phyloP scores from a whole-genome alignment of 495 filamentous ascomycete species.

The Peziza echinospora region DNA sequence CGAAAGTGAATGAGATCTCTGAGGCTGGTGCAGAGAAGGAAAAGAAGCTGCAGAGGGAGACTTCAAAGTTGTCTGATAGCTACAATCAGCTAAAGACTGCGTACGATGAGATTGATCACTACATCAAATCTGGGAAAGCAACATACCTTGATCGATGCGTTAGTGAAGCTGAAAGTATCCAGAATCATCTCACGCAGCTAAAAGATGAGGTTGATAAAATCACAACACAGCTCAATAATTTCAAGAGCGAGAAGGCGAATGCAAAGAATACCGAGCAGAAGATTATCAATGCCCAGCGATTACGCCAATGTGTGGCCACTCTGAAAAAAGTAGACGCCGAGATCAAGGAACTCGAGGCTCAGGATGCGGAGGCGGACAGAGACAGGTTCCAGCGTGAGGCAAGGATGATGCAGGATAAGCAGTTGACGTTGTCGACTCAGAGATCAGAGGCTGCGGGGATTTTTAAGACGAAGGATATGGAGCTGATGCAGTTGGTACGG shows the following conservation, averaged over 20 bases:
- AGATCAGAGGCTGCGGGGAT: constrained; percentile 43
- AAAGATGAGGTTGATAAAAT: constrained; percentile 41
- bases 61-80: constrained; percentile 46
- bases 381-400: constrained; percentile 51
- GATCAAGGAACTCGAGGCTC: constrained; percentile 52
- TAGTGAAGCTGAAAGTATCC: constrained; percentile 33
- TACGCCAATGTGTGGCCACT: constrained; percentile 47
- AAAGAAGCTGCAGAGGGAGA: constrained; percentile 47
- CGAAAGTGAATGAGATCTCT: constrained; percentile 50
- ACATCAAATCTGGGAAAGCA: constrained; percentile 54
- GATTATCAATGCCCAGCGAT: constrained; percentile 70
- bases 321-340: constrained; percentile 43
- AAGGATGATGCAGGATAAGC: constrained; percentile 33
- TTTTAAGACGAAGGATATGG: constrained; percentile 62
- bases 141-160: constrained; percentile 45
- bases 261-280: constrained; percentile 57
- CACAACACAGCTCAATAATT: constrained; percentile 55
- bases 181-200: constrained; percentile 40
- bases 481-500: constrained; percentile 40
- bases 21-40: constrained; percentile 51
- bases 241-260: constrained; percentile 55
- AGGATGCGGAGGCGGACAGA: constrained; percentile 65
- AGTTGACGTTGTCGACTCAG: constrained; percentile 38
- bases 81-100: constrained; percentile 53
- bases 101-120: constrained; percentile 57